Evolutionary conservation across 1,139 yeast species (phyloP).

Genomic region (Hyphopichia fennica): DNA sequence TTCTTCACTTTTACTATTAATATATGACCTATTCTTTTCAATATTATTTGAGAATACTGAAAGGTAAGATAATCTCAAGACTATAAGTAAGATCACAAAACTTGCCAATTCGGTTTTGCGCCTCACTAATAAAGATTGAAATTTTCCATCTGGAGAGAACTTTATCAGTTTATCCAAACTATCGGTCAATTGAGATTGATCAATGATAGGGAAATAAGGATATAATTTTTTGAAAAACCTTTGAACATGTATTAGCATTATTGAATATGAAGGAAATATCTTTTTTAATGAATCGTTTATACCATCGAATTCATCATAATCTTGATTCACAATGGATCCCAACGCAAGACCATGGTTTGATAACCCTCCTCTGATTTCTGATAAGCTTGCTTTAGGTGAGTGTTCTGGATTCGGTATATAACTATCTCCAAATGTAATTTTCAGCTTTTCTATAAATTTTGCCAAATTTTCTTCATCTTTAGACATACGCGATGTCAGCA

Average conservation of each 20-base stretch:
- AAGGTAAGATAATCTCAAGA: conserved; percentile 22
- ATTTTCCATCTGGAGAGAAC: conserved; percentile 6
- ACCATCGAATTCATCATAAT: conserved; percentile 10
- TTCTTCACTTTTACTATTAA: neutral
- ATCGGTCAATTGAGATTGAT: conserved; percentile 23
- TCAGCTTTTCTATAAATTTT: conserved; percentile 5
- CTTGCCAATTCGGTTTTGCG: conserved; percentile 21
- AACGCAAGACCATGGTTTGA: conserved; percentile 9
- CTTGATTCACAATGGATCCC: conserved; percentile 17
- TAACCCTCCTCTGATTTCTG: neutral
- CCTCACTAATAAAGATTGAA: conserved; percentile 14
- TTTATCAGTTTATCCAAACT: neutral
- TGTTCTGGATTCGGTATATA: conserved; percentile 5
- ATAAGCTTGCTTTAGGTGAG: neutral
- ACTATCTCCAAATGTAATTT: conserved; percentile 9
- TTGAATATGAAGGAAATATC: conserved; percentile 25
- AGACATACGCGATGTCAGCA: neutral
- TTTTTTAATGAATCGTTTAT: neutral
- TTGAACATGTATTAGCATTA: conserved; percentile 27
- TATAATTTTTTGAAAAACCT: conserved; percentile 26
- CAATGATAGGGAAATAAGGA: conserved; percentile 32
- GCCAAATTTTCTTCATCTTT: neutral
- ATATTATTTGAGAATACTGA: conserved; percentile 19
- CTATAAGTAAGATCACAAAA: conserved; percentile 18
- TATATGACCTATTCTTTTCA: neutral